phyloP scores from a whole-genome alignment of 2,329 filamentous ascomycete genomes.

The Myriosclerotinia duriaeana region DNA sequence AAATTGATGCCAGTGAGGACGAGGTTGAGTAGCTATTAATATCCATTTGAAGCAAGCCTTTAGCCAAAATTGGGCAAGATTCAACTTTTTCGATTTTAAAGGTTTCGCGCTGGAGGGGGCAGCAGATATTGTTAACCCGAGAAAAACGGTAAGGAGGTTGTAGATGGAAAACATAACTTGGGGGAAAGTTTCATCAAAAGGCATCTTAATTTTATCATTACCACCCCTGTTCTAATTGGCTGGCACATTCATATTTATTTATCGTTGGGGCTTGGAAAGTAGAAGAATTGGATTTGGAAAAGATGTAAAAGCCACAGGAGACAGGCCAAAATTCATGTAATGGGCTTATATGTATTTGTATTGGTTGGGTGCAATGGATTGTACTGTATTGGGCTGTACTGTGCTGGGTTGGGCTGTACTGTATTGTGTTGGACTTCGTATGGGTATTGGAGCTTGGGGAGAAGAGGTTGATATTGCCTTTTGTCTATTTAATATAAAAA shows the following conservation, averaged over 20 bases:
- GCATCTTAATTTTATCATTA: conserved; percentile 9
- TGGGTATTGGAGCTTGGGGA: conserved; percentile 2
- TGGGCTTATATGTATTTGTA: conserved; percentile 11
- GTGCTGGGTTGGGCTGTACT: background rate
- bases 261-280: background rate
- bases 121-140: background rate
- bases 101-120: background rate
- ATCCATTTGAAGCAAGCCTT: background rate
- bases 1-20: background rate
- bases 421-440: background rate
- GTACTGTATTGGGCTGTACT: conserved; percentile 8
- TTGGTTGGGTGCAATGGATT: background rate
- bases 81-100: background rate
- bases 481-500: conserved; percentile 1
- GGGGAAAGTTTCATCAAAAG: background rate
- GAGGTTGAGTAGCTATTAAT: background rate
- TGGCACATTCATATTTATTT: conserved; percentile 14
- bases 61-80: background rate
- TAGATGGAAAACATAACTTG: background rate
- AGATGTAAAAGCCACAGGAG: background rate
- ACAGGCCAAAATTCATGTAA: background rate
- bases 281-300: background rate
- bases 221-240: background rate
- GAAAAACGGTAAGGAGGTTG: background rate
- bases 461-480: background rate